Evolutionary conservation across 2,329 filamentous ascomycete genomes (phyloP).

Genomic region (Fusarium sp.): DNA sequence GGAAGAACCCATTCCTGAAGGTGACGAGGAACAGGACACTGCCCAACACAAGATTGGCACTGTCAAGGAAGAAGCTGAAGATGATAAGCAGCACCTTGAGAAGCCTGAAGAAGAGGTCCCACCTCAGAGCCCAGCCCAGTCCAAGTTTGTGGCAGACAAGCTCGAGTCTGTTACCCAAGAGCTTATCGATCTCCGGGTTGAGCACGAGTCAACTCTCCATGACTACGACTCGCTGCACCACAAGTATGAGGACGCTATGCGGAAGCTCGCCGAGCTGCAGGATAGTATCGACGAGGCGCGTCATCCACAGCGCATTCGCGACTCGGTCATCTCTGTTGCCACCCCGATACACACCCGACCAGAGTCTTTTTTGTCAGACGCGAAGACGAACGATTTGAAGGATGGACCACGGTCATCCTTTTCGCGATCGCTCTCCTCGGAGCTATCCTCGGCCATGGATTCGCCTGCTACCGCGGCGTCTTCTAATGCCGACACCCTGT

Average conservation of each 20-base stretch:
- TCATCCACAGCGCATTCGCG: constrained; percentile 67
- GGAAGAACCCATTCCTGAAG: constrained; percentile 67
- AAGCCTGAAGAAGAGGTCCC: constrained; percentile 39
- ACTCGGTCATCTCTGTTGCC: constrained; percentile 67
- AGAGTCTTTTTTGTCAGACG: constrained; percentile 86
- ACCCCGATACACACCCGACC: constrained; percentile 68
- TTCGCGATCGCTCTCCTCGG: constrained; percentile 92
- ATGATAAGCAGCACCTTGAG: constrained; percentile 34
- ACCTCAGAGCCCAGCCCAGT: constrained; percentile 80
- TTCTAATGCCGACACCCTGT: constrained; percentile 65
- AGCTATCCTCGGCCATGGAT: constrained; percentile 88
- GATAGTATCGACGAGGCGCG: constrained; percentile 85
- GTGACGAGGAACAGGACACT: constrained; percentile 56
- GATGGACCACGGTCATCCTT: constrained; percentile 73
- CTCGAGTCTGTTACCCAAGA: constrained; percentile 92
- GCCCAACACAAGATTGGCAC: constrained; percentile 45
- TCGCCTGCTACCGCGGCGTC: constrained; percentile 74
- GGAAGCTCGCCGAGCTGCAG: constrained; percentile 84
- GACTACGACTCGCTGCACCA: constrained; percentile 85
- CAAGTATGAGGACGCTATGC: constrained; percentile 92
- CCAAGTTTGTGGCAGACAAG: constrained; percentile 89
- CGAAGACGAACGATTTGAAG: constrained; percentile 77
- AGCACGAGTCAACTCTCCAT: constrained; percentile 85
- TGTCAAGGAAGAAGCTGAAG: constrained; percentile 49
- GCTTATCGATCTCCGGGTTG: constrained; percentile 87